phyloP scores from a whole-genome alignment of 75 land plant genomes.

The Cunninghamia lanceolata region DNA sequence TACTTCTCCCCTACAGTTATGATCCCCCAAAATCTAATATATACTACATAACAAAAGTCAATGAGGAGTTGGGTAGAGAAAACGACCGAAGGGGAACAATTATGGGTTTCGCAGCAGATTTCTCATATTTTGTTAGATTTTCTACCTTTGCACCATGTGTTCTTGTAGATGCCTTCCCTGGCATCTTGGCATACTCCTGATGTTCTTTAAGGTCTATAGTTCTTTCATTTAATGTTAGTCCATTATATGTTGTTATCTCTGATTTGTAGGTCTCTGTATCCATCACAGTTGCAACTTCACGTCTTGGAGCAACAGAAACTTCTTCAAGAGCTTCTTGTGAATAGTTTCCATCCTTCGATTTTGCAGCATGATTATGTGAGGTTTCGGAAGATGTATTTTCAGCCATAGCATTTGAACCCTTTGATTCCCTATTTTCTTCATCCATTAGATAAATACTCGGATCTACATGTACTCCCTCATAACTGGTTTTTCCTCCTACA shows the following conservation, averaged over 20 bases:
- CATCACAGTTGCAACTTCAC: slow-evolving; percentile 7
- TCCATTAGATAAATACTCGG: slow-evolving; percentile 95
- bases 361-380: not conserved
- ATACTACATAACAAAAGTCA: no score
- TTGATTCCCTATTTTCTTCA: slow-evolving; percentile 52
- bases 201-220: not conserved
- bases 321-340: not conserved
- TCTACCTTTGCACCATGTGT: slow-evolving; percentile 10
- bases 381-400: not conserved
- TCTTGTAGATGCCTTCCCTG: slow-evolving; percentile 26
- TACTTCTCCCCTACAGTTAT: no score
- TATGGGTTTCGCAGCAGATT: slow-evolving; percentile 57
- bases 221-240: not conserved
- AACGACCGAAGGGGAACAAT: no score
- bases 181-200: not conserved
- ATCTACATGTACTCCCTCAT: slow-evolving; percentile 92
- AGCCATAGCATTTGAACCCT: not conserved
- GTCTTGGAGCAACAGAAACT: slow-evolving; percentile 9
- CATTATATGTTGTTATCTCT: not conserved
- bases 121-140: slow-evolving; percentile 26
- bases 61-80: no score
- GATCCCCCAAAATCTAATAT: no score
- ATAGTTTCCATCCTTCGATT: slow-evolving; percentile 16
- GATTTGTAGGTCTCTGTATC: not conserved
- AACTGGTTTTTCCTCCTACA: no score